Base-by-base conservation (phyloP, 2,329 filamentous ascomycete species). In the Fusarium piperis region DNA sequence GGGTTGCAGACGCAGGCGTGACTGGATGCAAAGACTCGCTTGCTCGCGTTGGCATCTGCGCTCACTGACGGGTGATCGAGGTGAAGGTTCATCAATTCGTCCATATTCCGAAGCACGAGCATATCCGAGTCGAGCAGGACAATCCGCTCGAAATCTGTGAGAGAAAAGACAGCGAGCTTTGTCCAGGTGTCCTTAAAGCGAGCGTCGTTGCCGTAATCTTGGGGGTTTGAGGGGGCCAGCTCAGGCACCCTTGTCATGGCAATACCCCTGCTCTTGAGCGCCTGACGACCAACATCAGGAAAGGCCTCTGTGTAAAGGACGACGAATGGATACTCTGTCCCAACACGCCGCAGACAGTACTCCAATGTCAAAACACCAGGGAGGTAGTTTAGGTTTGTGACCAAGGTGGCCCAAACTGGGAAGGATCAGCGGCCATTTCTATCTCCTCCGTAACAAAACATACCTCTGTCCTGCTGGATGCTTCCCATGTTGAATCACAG, bases 1-100 rank as follows among this genome's bases (percentile, higher is more conserved):
- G 68, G 68, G 5, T 71, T 71, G 4, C 68, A 71, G 7, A 65
- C 63, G 2, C 68, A 71, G 0, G 68, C 68, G n/a, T 71, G 68
- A 0, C 64, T 65, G 0, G 68, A 68, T 16, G 68, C 68, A 60
- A 71, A 71, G 0, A 71, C 64, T 2, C 41, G 63, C 16, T 55
- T 55, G 6, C 64, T 39, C 0, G 15, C 1, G 6, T 0, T 1
- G 0, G 2, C 0, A 12, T 58, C 57, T 10, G 3, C 33, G 5
- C 38, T 39, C 4, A 35, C 0, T 3, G 18, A 12, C 0, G 59
- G 33, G 2, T 2, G 1, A 2, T 70, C 68, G 1, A 71, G 55
- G 2, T 65, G 28, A 0, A 71, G 20, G 0, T 58, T 33, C 68
- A 71, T 71, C 1, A 71, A 46, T 0, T 71, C 68, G 20, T 71